Conservation (phyloP, 1,284 basidiomycete genomes). For the Leucoagaricus sp. region DNA sequence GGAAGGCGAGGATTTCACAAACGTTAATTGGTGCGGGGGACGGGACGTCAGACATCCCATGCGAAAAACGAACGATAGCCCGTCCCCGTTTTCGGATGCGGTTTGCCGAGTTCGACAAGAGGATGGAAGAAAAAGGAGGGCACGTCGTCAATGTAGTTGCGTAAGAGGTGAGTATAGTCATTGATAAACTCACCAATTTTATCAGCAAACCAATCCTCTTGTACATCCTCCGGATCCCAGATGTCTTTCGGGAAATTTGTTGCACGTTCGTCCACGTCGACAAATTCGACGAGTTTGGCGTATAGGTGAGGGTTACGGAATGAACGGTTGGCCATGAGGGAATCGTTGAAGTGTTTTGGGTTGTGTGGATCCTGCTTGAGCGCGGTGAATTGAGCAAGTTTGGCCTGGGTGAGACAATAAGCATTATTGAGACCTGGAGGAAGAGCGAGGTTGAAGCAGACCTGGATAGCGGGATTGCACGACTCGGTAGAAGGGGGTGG, state of each 20-base stretch:
- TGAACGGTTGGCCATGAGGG: conserved; percentile 84
- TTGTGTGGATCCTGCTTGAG: conserved; percentile 65
- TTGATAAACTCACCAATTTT: conserved; percentile 56
- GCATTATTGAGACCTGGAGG: background rate
- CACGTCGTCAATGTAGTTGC: background rate
- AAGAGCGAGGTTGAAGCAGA: conserved; percentile 27
- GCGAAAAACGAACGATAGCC: background rate
- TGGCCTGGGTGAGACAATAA: conserved; percentile 49
- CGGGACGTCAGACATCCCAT: background rate
- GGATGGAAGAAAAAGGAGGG: background rate
- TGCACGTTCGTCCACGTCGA: conserved; percentile 84
- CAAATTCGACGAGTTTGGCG: conserved; percentile 88
- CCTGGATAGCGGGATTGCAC: conserved; percentile 64
- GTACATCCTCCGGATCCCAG: conserved; percentile 70
- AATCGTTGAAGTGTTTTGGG: conserved; percentile 93
- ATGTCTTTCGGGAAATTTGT: conserved; percentile 74
- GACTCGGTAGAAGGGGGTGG: conserved; percentile 57
- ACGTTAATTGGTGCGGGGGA: background rate
- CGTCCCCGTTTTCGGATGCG: background rate
- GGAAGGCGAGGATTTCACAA: conserved; percentile 13
- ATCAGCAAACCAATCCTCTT: conserved; percentile 69
- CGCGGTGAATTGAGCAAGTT: conserved; percentile 73
- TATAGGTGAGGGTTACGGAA: conserved; percentile 97
- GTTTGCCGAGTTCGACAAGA: conserved; percentile 1
- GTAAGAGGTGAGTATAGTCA: conserved; percentile 17